Conservation (phyloP, 495 filamentous ascomycete species). For the Neurospora sp. region DNA sequence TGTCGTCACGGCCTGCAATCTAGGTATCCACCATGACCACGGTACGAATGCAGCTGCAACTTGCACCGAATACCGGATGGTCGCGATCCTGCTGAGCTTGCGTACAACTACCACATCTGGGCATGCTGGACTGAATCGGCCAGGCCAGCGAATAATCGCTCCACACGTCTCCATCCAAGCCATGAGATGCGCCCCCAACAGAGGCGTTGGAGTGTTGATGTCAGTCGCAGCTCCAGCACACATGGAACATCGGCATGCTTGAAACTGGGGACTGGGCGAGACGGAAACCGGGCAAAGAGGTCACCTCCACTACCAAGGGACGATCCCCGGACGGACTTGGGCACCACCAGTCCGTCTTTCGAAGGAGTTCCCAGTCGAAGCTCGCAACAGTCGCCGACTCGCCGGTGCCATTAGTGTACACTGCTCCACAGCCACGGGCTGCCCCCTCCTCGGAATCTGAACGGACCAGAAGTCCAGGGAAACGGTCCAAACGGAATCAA, state of each 20-base stretch:
- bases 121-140: background rate
- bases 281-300: background rate
- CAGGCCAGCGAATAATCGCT: constrained; percentile 13
- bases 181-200: background rate
- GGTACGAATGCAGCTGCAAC: background rate
- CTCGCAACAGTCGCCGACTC: background rate
- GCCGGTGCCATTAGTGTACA: background rate
- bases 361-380: background rate
- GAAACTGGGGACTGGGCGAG: background rate
- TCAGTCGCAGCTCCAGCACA: background rate
- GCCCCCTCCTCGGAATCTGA: background rate
- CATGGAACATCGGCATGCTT: background rate
- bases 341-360: background rate
- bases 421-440: background rate
- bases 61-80: background rate
- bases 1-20: background rate
- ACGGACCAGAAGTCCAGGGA: background rate
- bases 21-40: background rate
- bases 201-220: background rate
- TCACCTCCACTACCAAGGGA: background rate
- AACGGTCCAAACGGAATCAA: background rate
- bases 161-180: constrained; percentile 16
- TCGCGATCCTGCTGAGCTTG: background rate
- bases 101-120: background rate
- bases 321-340: background rate